Evolutionary conservation across 495 filamentous ascomycete species (phyloP).

Genomic region (Neurospora pannonica): DNA sequence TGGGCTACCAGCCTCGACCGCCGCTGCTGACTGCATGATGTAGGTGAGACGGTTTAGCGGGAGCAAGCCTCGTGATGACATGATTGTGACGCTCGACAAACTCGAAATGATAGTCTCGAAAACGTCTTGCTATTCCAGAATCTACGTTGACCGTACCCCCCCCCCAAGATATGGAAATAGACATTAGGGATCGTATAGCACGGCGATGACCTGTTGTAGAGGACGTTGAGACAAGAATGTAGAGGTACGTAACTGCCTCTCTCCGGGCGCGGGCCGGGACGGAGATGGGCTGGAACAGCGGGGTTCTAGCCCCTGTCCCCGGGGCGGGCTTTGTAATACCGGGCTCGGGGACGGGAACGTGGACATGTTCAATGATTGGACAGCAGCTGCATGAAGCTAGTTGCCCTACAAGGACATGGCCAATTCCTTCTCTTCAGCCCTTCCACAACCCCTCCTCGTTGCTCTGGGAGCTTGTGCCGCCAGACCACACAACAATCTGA

Average conservation of each 20-base stretch:
- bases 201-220: neutral
- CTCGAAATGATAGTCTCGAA: neutral
- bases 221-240: neutral
- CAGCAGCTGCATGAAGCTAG: neutral
- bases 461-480: neutral
- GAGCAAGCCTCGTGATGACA: neutral
- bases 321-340: neutral
- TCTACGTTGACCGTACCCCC: neutral
- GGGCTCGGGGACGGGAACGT: neutral
- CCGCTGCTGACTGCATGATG: neutral
- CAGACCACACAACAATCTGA: neutral
- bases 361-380: neutral
- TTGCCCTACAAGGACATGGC: neutral
- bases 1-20: neutral
- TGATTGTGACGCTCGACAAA: neutral
- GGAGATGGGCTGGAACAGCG: neutral
- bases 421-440: neutral
- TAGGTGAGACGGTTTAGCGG: neutral
- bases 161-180: neutral
- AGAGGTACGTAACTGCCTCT: neutral
- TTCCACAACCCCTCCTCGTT: neutral
- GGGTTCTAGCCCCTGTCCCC: neutral
- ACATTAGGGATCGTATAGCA: neutral
- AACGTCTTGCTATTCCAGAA: neutral
- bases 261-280: neutral